Evolutionary conservation across 2,329 filamentous ascomycete genomes (phyloP), one percentile per base, ranked within the genome.

Genomic region (Ceratocystis eucalypticola): DNA sequence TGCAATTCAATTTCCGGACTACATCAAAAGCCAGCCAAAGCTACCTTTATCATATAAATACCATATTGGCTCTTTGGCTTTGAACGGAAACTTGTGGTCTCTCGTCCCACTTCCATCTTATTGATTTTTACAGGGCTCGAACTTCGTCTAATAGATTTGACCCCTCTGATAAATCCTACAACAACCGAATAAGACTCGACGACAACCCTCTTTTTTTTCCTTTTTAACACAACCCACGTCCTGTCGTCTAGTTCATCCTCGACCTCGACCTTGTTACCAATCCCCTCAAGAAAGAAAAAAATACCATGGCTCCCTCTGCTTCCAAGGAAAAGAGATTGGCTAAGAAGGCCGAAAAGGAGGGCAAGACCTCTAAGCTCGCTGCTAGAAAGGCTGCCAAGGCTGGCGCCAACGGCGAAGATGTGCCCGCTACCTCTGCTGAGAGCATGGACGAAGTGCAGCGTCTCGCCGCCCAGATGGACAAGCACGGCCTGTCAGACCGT

Each of bases 401-500:
- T 69, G 78, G 64, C 64, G 82, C 86, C 62, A 84, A 87, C 73
- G 88, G 87, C 72, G 88, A 93, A 71, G 87, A 88, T 65, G 82
- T 83, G 72, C 84, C 87, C 70, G 88, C 87, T 68, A 90, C 86
- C 71, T 81, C 85, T 68, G 83, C 81, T 72, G 84, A 86, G 71
- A 90, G 93, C 80, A 78, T 87, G 76, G 86, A 88, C 71, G 88
- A 88, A 74, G 87, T 96, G 70, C 88, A 91, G 80, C 91, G 91
- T 75, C 83, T 99, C 71, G 87, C 89, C 57, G 82, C 92, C 65
- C 95, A 99, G 80, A 88, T 96, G 83, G 94, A 99, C 80, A 89
- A 96, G 80, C 85, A 96, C 75, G 94, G 94, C 74, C 83, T 99
- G 70, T 97, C 94, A 15, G 94, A 99, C 78, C 89, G 94, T 77